phyloP scores from a whole-genome alignment of 768 basidiomycete species.

The Tylopilus vinaceipallidus region DNA sequence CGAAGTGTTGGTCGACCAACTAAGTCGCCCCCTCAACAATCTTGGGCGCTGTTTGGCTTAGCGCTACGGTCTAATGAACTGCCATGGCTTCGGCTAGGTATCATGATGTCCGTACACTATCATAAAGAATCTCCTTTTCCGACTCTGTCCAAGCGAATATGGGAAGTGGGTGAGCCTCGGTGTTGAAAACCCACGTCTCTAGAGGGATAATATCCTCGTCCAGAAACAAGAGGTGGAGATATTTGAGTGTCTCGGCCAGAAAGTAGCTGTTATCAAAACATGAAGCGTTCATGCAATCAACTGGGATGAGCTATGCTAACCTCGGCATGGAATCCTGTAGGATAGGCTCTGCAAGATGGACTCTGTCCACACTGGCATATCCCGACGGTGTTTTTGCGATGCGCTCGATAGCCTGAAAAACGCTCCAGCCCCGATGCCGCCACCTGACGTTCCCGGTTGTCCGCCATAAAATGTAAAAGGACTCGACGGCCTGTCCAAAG shows the following conservation, averaged over 20 bases:
- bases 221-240: conserved; percentile 68
- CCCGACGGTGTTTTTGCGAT: conserved; percentile 56
- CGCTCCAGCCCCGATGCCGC: conserved; percentile 68
- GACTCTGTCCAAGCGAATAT: conserved; percentile 60
- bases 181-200: conserved; percentile 61
- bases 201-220: conserved; percentile 59
- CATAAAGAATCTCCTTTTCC: conserved; percentile 43
- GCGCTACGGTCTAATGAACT: no score
- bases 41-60: no score
- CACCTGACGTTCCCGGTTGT: conserved; percentile 65
- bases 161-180: conserved; percentile 77
- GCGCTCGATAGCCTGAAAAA: conserved; percentile 65
- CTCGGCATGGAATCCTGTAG: conserved; percentile 70
- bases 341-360: conserved; percentile 40
- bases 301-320: no score
- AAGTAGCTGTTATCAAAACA: conserved; percentile 39
- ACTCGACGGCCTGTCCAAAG: conserved; percentile 62
- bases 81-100: no score
- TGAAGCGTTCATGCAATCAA: conserved; percentile 5
- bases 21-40: no score
- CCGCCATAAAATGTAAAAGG: conserved; percentile 68
- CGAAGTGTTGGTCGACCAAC: no score
- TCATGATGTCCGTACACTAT: not conserved
- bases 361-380: conserved; percentile 57
- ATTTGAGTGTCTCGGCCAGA: conserved; percentile 65